These are phyloP conservation scores for Sugiyamaella lignohabitans DNA, from an alignment of 805 yeast genomes.

Conservation along the genomic window DNA sequence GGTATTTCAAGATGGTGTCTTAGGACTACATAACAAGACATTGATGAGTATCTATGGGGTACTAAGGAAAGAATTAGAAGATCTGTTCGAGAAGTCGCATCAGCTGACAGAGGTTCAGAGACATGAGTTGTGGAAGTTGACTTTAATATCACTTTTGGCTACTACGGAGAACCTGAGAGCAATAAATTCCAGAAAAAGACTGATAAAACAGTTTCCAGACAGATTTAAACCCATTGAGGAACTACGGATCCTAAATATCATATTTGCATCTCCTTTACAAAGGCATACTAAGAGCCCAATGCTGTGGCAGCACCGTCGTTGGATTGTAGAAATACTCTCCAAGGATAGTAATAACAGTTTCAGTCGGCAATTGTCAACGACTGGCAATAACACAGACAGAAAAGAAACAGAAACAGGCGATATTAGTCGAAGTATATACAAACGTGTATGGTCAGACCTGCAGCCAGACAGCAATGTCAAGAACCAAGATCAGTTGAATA, in stretches of 20 bases:
- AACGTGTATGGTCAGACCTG: neutral
- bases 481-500: neutral
- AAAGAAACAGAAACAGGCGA: neutral
- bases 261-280: slow-evolving; percentile 30
- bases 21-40: slow-evolving; percentile 22
- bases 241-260: slow-evolving; percentile 22
- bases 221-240: slow-evolving; percentile 16
- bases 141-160: slow-evolving; percentile 25
- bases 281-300: slow-evolving; percentile 36
- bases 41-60: slow-evolving; percentile 17
- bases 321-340: slow-evolving; percentile 19
- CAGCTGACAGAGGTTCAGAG: neutral
- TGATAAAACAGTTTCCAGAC: slow-evolving; percentile 12
- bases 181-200: slow-evolving; percentile 24
- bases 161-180: slow-evolving; percentile 29
- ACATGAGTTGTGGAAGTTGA: slow-evolving; percentile 3
- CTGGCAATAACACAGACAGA: neutral
- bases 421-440: neutral
- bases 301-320: slow-evolving; percentile 35
- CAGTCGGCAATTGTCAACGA: neutral
- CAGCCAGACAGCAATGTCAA: neutral
- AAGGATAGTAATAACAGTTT: neutral
- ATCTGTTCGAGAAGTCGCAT: neutral
- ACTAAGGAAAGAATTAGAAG: slow-evolving; percentile 9
- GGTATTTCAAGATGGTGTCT: slow-evolving; percentile 18